Base-by-base conservation (phyloP, 2,329 filamentous ascomycete species). In the Septoria linicola region DNA sequence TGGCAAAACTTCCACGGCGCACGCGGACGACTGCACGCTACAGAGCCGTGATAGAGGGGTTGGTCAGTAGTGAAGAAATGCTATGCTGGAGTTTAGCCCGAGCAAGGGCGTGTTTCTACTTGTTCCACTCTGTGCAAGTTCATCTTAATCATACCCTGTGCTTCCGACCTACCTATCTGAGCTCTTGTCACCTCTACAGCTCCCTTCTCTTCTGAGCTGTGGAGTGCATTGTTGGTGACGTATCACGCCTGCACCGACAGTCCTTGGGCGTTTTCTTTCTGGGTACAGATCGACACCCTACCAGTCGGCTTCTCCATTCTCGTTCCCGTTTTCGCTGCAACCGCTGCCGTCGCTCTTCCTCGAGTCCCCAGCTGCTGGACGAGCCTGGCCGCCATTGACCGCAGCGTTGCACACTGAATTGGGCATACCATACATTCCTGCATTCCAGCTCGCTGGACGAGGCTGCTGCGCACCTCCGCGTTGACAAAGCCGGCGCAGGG, bases 251-350 rank as follows among this genome's bases (percentile, higher is more conserved):
- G 35, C 23, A n/a, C 44, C 32, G 34, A 39, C 20, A 13, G 41
- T 25, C 23, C 41, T 43, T 43, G 23, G 36, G 36, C 36, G 36
- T 39, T 39, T 30, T 39, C 43, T 30, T 36, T 46, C 43, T 17
- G 43, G 16, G 16, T n/a, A 34, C 43, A 30, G 44, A 47, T 47
- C 44, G 44, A 47, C 44, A 14, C 44, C 35, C 31, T 10, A 19
- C 20, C 21, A 23, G 16, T 21, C 44, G 34, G 44, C 34, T 40
- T 47, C 44, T 47, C 43, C 34, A 37, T 37, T 35, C 50, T 27
- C 50, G 30, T 48, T 34, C 47, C 43, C 43, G 49, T 46, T 41
- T 41, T 42, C 49, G 43, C 49, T 46, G 27, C 49, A 39, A 30
- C 31, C 40, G 30, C 48, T 27, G 23, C 23, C 36, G 10, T 39